A percentile compares a stretch with the other conserved stretches of the same genome.
phyloP scores from a whole-genome alignment of 768 basidiomycete genomes.

The Pleurotus citrinopileatus region DNA sequence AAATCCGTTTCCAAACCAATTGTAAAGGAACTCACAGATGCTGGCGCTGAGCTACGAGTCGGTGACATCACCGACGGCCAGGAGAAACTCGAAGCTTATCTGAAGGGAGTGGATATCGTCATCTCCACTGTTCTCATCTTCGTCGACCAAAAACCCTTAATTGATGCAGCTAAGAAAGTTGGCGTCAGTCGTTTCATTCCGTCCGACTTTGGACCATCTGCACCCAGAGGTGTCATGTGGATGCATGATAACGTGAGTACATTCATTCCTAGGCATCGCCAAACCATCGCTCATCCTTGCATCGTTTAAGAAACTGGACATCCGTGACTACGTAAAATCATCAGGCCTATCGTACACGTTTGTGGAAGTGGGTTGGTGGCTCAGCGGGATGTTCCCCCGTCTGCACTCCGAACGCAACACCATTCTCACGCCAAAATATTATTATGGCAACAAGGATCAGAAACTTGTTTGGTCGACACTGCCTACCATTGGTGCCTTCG shows the following conservation, averaged over 20 bases:
- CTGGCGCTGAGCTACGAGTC: neutral
- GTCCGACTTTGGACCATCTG: neutral
- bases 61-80: neutral
- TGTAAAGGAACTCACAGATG: neutral
- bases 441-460: constrained; percentile 18
- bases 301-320: constrained; percentile 22
- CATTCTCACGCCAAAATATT: neutral
- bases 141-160: neutral
- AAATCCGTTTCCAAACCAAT: neutral
- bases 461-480: constrained; percentile 19
- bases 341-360: constrained; percentile 24
- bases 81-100: neutral
- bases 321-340: constrained; percentile 21
- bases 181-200: neutral
- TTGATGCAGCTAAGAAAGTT: neutral
- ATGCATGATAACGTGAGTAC: neutral
- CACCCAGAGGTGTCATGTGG: neutral
- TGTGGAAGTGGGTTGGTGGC: constrained; percentile 31
- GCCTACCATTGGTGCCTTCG: constrained; percentile 23
- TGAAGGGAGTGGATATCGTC: neutral
- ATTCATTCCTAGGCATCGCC: neutral
- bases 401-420: constrained; percentile 13
- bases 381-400: constrained; percentile 12
- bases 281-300: neutral
- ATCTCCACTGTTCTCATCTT: neutral